These are phyloP conservation scores for Physocladia obscura DNA, from an alignment of 192 early-diverging fungal species.

Conservation along the genomic window DNA sequence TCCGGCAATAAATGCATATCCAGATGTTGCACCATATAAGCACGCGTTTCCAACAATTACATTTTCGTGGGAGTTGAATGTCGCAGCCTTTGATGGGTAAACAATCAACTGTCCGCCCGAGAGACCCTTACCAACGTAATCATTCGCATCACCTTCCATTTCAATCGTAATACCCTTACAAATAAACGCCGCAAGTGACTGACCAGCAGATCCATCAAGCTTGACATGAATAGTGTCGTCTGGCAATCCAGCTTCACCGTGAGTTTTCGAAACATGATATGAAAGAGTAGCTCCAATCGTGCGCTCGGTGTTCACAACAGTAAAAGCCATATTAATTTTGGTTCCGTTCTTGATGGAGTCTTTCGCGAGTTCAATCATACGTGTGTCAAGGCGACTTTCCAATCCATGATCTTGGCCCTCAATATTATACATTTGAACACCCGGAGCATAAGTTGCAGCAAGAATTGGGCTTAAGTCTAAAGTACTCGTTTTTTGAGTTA, in stretches of 20 bases:
- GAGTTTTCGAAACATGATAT: conserved; percentile 78
- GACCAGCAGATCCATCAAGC: conserved; percentile 89
- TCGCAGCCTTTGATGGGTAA: conserved; percentile 79
- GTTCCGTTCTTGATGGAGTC: conserved; percentile 62
- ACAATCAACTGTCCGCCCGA: conserved; percentile 89
- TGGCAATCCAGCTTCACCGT: conserved; percentile 81
- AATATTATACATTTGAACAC: conserved; percentile 80
- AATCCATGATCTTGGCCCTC: conserved; percentile 87
- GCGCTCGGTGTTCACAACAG: conserved; percentile 92
- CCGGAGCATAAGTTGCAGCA: conserved; percentile 81
- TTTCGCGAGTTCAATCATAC: conserved; percentile 79
- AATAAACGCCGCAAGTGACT: conserved; percentile 94
- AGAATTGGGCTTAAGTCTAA: conserved; percentile 86
- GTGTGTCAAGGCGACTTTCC: conserved; percentile 82
- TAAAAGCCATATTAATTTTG: conserved; percentile 58
- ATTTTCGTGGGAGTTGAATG: conserved; percentile 83
- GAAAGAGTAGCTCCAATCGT: conserved; percentile 89
- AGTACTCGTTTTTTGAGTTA: conserved; percentile 80
- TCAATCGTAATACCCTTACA: conserved; percentile 85
- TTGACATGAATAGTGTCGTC: conserved; percentile 83
- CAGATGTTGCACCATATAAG: conserved; percentile 93
- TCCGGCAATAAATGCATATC: conserved; percentile 87
- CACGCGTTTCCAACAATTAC: conserved; percentile 96
- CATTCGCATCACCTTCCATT: conserved; percentile 96
- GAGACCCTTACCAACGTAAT: conserved; percentile 98